phyloP scores from a whole-genome alignment of 2,329 filamentous ascomycete genomes.

The Botryotinia globosa region DNA sequence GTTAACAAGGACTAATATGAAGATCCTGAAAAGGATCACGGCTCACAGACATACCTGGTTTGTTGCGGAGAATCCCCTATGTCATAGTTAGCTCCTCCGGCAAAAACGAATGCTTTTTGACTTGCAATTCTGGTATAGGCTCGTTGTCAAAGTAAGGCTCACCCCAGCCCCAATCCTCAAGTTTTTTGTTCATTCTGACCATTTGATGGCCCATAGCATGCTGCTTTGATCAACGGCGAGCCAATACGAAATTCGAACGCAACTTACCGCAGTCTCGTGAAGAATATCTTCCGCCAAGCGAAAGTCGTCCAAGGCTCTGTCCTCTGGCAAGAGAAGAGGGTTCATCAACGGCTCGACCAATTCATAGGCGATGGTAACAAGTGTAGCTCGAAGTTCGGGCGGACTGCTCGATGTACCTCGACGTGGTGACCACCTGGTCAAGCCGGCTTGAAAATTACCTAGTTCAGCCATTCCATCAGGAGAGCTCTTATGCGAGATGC shows the following conservation, averaged over 20 bases:
- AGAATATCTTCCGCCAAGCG: background rate
- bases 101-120: background rate
- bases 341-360: slow-evolving; percentile 7
- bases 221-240: background rate
- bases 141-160: slow-evolving; percentile 5
- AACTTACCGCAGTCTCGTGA: slow-evolving; percentile 5
- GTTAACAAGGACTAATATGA: background rate
- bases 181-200: background rate
- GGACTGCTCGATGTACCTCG: background rate
- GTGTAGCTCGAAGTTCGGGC: background rate
- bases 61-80: background rate
- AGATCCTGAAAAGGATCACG: background rate
- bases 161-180: background rate
- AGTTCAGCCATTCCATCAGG: background rate
- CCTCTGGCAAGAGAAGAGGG: slow-evolving; percentile 3
- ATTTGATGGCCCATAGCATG: slow-evolving; percentile 3
- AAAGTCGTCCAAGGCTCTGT: slow-evolving; percentile 7
- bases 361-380: slow-evolving; percentile 1
- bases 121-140: slow-evolving; percentile 8
- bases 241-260: background rate
- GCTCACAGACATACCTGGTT: background rate
- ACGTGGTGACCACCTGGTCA: background rate
- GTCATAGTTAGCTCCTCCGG: background rate
- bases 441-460: background rate
- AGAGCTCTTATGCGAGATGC: background rate